Base-by-base conservation (phyloP, 495 filamentous ascomycete genomes). In the Penicillium lagena region DNA sequence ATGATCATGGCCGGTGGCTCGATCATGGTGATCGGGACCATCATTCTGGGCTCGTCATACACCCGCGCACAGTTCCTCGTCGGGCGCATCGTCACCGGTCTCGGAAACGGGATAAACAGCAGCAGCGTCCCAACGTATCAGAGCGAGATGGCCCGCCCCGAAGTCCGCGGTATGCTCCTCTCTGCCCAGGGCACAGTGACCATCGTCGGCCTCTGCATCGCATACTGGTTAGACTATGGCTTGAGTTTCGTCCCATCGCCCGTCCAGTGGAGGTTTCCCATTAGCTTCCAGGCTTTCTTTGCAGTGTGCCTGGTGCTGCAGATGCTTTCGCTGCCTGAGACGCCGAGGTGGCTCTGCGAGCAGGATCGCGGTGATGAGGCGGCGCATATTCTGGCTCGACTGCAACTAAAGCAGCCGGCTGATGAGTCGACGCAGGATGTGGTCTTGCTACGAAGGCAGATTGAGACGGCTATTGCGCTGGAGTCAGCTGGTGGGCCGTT, bases 301-400 rank as follows among this genome's bases (percentile, higher is more conserved):
- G 75, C 78, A 27, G 49, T 80, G 47, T 60, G 71, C 35, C 58
- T 81, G 49, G 70, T 76, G 32, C 45, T 76, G 29, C 72, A 77
- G 30, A 82, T 86, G 65, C 57, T 67, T 11, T 76, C 76, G 46
- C 70, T 89, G 1, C 86, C 84, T 6, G 86, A 82, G 55, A 76
- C 75, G 35, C 68, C 81, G 44, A 62, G 74, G 39, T 79, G 76
- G 75, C 64, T 78, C 22, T 67, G 72, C 28, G 66, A 71, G 15
- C 67, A 77, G 39, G 75, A 71, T 37, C 63, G 73, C 1, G 55
- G 72, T 40, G 69, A 76, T 12, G 74, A 79, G 49, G 76, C 76
- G 0, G 60, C 65, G 7, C 55, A 75, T 5, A 67, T 75, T 1
- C 67, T 87, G 7, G 80, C 82, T 12, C 53, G 55, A 39, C 50